These are phyloP conservation scores for Globisporangium viniferum DNA, from an alignment of 352 stramenopile genomes.

Conservation along the genomic window DNA sequence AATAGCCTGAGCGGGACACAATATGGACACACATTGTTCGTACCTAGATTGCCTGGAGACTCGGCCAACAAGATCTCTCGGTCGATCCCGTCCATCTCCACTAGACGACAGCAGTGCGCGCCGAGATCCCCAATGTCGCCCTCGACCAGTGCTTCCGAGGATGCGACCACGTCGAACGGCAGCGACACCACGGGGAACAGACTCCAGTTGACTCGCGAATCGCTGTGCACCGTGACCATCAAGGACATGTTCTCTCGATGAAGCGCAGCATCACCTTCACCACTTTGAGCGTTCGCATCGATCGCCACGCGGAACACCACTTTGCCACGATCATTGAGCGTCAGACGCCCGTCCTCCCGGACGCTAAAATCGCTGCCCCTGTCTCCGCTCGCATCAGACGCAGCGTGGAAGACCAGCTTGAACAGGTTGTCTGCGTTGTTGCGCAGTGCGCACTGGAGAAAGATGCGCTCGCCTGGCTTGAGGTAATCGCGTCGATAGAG, in stretches of 20 bases:
- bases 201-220: slow-evolving; percentile 39
- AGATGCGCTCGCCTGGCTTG: slow-evolving; percentile 34
- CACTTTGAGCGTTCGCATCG: neutral
- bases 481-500: slow-evolving; percentile 67
- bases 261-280: neutral
- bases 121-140: slow-evolving; percentile 33
- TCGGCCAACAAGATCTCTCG: slow-evolving; percentile 68
- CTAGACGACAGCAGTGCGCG: slow-evolving; percentile 68
- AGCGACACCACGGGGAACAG: slow-evolving; percentile 69
- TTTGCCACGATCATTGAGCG: slow-evolving; percentile 63
- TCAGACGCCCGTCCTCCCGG: slow-evolving; percentile 30
- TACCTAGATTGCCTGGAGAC: slow-evolving; percentile 68
- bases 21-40: neutral
- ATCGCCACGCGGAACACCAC: slow-evolving; percentile 47
- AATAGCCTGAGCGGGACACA: neutral
- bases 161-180: slow-evolving; percentile 35
- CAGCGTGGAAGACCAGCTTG: slow-evolving; percentile 25
- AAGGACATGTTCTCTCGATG: slow-evolving; percentile 31
- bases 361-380: slow-evolving; percentile 10
- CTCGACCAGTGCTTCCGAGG: slow-evolving; percentile 16
- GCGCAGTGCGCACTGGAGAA: slow-evolving; percentile 47
- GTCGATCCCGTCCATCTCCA: slow-evolving; percentile 45
- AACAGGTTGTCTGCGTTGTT: slow-evolving; percentile 28
- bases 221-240: slow-evolving; percentile 30
- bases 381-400: slow-evolving; percentile 7